A percentile compares a stretch with the other conserved stretches of the same genome.
Conservation (phyloP, 805 yeast species). For the Wickerhamiella azymoides region DNA sequence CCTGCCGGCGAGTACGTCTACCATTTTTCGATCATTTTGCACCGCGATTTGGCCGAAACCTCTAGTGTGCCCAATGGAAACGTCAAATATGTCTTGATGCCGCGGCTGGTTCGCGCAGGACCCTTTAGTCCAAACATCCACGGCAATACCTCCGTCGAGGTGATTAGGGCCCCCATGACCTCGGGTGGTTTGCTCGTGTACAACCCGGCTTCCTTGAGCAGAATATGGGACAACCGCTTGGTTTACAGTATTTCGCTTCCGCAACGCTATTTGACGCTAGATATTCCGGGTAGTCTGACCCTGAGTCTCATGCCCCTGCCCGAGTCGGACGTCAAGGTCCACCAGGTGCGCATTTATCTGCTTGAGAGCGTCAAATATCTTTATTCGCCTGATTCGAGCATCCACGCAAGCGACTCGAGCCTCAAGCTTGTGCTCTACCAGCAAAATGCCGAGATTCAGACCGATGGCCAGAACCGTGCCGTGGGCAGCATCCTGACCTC, state of each 20-base stretch:
- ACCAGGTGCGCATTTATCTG: conserved; percentile 30
- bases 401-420: conserved; percentile 17
- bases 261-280: conserved; percentile 58
- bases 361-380: conserved; percentile 18
- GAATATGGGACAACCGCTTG: conserved; percentile 77
- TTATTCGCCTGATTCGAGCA: conserved; percentile 19
- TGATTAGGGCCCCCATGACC: conserved; percentile 59
- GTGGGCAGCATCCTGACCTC: conserved; percentile 14
- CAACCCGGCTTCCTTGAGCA: conserved; percentile 65
- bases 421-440: conserved; percentile 17
- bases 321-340: conserved; percentile 54
- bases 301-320: conserved; percentile 54
- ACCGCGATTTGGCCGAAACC: conserved; percentile 63
- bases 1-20: conserved; percentile 72
- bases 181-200: conserved; percentile 57
- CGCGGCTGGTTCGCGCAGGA: conserved; percentile 51
- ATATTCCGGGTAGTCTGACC: conserved; percentile 61
- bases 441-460: conserved; percentile 10
- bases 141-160: conserved; percentile 44
- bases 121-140: conserved; percentile 57
- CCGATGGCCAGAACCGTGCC: background rate
- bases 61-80: conserved; percentile 59
- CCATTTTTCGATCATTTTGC: conserved; percentile 69
- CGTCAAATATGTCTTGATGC: conserved; percentile 48
- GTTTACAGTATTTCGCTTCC: conserved; percentile 69